phyloP scores from a whole-genome alignment of 1,284 basidiomycete species.

The Cryptococcus sp. region DNA sequence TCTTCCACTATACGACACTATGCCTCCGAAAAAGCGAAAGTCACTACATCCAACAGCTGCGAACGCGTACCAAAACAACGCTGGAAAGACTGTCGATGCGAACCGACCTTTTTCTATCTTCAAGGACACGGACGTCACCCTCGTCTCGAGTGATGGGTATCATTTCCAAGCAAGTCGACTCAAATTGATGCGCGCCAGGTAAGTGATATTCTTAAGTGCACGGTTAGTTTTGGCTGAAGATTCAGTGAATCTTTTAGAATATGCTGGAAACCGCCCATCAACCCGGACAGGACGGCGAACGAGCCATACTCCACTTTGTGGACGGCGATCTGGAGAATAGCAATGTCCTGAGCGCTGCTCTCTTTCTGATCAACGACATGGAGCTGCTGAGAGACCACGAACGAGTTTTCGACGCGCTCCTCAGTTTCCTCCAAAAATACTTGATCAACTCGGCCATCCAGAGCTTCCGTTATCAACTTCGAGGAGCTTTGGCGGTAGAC shows the following conservation, averaged over 20 bases:
- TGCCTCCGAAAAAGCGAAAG: too few relatives aligned
- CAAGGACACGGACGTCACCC: background rate
- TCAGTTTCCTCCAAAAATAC: conserved; percentile 1
- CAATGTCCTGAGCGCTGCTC: background rate
- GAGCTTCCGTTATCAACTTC: background rate
- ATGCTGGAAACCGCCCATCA: too few relatives aligned
- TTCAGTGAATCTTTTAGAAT: too few relatives aligned
- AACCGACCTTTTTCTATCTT: too few relatives aligned
- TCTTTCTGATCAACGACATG: background rate
- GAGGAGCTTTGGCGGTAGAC: background rate
- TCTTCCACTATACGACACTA: too few relatives aligned
- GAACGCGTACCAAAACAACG: too few relatives aligned
- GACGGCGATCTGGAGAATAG: background rate
- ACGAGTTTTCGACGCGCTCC: background rate
- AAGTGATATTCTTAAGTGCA: background rate
- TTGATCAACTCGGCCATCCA: background rate
- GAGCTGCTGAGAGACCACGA: background rate
- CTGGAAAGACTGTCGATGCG: too few relatives aligned
- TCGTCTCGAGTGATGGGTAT: background rate
- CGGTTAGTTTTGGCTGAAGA: too few relatives aligned
- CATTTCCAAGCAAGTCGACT: background rate
- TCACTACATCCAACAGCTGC: too few relatives aligned
- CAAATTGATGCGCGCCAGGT: background rate
- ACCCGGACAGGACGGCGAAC: too few relatives aligned
- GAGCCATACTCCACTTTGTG: background rate